Base-by-base conservation (phyloP, 2,329 filamentous ascomycete species). In the Calonectria fujianensis region DNA sequence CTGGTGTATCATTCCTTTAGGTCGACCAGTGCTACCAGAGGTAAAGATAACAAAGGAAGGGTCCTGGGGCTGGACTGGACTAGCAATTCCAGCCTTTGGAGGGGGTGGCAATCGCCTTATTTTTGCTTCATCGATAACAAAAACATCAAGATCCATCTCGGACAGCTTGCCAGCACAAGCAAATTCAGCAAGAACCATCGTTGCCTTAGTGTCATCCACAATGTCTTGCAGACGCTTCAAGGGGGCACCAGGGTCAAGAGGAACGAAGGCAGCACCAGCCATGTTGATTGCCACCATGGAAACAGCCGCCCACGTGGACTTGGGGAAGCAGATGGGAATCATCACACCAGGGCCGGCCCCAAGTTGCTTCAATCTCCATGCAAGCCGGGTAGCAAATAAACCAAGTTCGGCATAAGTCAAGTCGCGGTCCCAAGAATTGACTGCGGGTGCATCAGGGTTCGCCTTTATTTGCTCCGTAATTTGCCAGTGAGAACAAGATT, bases 11-110 rank as follows among this genome's bases (percentile, higher is more conserved):
- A 90, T 88, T 31, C 89, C 89, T 81, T 91, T 91, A 0, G 90
- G 90, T n/a, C 84, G 84, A 18, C 90, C 90, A 0, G 90, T 91
- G 48, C 87, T 90, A 41, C 90, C 90, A 6, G 89, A 91, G 13
- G 90, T 91, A 80, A 90, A 91, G 78, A 90, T 87, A 74, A 89
- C 87, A 63, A 83, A 83, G 0, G 65, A 39, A 20, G 54, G 35
- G 18, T 52, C 50, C 14, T 57, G 37, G 11, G 67, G 67, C 27
- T 52, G 52, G 4, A 70, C 67, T 20, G 52, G 39, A 29, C 52
- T 61, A 10, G 37, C 37, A 24, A 70, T 32, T 70, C 67, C 67
- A n/a, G 39, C 31, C 14, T 41, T 45, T 4, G 67, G 67, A 4
- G 67, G 31, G n/a, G 54, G 29, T 18, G 31, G 54, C 31, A 70